Percentiles rank a stretch among this genome's conserved stretches.
These are phyloP conservation scores for Lentinula guzmanii DNA, from an alignment of 768 basidiomycete genomes.

Conservation along the genomic window DNA sequence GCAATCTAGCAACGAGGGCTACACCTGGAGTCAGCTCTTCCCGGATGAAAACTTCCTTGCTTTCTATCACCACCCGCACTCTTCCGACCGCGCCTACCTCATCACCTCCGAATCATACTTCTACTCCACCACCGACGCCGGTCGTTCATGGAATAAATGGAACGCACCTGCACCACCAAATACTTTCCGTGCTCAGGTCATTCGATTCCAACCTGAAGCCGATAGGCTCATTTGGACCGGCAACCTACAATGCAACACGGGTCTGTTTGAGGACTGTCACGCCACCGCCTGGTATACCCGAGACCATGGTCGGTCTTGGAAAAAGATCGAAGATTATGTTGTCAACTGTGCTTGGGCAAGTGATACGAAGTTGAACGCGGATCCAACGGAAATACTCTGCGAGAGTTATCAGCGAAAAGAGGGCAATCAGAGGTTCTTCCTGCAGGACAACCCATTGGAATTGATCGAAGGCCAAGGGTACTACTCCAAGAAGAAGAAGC, in stretches of 20 bases:
- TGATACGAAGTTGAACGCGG: conserved; percentile 72
- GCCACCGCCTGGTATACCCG: conserved; percentile 69
- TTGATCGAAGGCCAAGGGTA: conserved; percentile 73
- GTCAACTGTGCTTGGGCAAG: conserved; percentile 89
- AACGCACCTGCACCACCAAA: conserved; percentile 71
- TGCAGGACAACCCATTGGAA: conserved; percentile 54
- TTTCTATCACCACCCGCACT: conserved; percentile 82
- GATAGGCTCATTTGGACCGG: conserved; percentile 92
- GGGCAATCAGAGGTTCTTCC: conserved; percentile 65
- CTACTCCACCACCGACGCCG: conserved; percentile 82
- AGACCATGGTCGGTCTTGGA: conserved; percentile 78
- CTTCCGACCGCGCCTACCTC: conserved; percentile 81
- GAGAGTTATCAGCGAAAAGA: conserved; percentile 81
- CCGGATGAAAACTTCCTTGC: conserved; percentile 64
- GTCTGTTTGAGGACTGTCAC: conserved; percentile 47
- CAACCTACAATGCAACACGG: conserved; percentile 53
- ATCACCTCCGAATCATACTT: conserved; percentile 62
- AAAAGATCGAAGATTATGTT: conserved; percentile 77
- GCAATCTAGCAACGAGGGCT: conserved; percentile 96
- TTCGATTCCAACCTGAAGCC: conserved; percentile 84
- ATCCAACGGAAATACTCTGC: conserved; percentile 87
- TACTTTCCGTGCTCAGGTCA: conserved; percentile 62
- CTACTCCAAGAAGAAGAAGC: conserved; percentile 61
- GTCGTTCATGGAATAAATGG: conserved; percentile 58
- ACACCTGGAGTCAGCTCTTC: conserved; percentile 72